Conservation (phyloP, 345 rosid genomes). For the Eucalyptus marginata region DNA sequence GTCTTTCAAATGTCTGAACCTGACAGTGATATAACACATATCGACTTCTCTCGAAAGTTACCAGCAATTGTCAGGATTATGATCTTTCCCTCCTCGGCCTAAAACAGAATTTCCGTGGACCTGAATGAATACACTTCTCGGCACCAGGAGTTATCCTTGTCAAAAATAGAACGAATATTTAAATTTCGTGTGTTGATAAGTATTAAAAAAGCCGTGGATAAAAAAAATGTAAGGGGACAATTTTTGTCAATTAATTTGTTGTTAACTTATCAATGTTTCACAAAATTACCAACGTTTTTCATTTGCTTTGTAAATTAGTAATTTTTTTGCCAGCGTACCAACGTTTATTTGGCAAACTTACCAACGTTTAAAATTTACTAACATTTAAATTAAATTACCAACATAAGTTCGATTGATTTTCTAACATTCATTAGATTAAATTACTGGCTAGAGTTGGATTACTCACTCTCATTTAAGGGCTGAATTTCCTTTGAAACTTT, state of each 20-base stretch:
- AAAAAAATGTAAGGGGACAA: neutral
- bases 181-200: neutral
- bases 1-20: neutral
- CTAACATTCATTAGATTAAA: neutral
- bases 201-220: neutral
- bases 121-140: neutral
- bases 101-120: neutral
- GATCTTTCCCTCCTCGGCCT: neutral
- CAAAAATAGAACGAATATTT: neutral
- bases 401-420: neutral
- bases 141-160: neutral
- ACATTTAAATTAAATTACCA: neutral
- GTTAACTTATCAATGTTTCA: neutral
- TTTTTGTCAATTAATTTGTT: neutral
- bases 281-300: neutral
- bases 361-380: neutral
- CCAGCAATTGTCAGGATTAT: neutral
- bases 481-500: neutral
- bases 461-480: neutral
- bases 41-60: neutral
- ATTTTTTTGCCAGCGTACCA: neutral
- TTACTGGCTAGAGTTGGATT: neutral
- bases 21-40: neutral
- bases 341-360: neutral
- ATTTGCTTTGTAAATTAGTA: neutral